Conservation (phyloP, 148 eudicot genomes). For the Nepenthes gracilis region DNA sequence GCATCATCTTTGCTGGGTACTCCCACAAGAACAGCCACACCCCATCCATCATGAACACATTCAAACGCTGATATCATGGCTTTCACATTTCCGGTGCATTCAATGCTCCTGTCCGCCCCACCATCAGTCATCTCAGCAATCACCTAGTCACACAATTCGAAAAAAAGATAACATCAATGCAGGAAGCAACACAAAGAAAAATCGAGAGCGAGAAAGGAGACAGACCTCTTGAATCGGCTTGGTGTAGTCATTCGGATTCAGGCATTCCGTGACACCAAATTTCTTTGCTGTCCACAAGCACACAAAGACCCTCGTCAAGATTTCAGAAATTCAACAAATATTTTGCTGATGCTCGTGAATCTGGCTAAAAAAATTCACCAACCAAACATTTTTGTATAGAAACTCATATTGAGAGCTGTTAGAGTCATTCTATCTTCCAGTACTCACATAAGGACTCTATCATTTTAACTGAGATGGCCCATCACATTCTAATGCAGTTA, state of each 20-base stretch:
- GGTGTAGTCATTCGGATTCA: constrained; percentile 39
- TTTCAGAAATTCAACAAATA: not conserved
- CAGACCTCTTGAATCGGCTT: constrained; percentile 39
- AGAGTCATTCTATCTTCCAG: too few relatives aligned
- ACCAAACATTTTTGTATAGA: too few relatives aligned
- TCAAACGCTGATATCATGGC: constrained; percentile 66
- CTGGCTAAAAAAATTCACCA: too few relatives aligned
- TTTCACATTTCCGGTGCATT: constrained; percentile 45
- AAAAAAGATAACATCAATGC: not conserved
- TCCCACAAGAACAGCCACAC: constrained; percentile 50
- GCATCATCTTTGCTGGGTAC: constrained; percentile 43
- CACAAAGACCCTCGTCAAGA: not conserved
- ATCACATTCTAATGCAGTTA: too few relatives aligned
- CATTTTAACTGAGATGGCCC: too few relatives aligned
- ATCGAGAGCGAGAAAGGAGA: not conserved
- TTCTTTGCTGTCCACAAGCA: constrained; percentile 30
- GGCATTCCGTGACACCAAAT: constrained; percentile 40
- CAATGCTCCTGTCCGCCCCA: constrained; percentile 45
- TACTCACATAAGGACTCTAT: too few relatives aligned
- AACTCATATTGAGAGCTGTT: too few relatives aligned
- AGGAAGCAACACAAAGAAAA: too few relatives aligned
- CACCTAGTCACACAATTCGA: constrained; percentile 12
- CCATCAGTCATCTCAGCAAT: constrained; percentile 42
- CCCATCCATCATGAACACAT: constrained; percentile 61
- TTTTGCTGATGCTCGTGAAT: too few relatives aligned